Evolutionary conservation across 768 basidiomycete genomes (phyloP).

Genomic region (Scleroderma citrinum): DNA sequence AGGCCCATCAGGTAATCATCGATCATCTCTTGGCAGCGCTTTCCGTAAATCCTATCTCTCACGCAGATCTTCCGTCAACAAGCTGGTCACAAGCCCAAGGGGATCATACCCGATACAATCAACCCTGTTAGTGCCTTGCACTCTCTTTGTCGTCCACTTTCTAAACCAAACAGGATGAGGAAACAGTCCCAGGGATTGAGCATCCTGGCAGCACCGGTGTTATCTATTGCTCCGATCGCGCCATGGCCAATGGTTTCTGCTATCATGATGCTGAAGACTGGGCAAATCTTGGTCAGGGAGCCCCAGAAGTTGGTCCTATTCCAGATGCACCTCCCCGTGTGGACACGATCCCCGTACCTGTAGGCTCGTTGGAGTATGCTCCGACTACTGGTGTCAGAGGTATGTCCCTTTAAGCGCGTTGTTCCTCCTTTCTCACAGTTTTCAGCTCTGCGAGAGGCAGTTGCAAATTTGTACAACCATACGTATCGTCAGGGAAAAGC

Average conservation of each 20-base stretch:
- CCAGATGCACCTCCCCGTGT: conserved; percentile 69
- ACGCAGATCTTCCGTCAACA: conserved; percentile 68
- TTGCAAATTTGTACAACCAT: conserved; percentile 84
- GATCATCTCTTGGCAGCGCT: background rate
- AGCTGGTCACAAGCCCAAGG: conserved; percentile 64
- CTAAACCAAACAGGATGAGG: conserved; percentile 54
- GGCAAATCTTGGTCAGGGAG: conserved; percentile 90
- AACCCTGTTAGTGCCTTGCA: conserved; percentile 48
- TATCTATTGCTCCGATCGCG: conserved; percentile 88
- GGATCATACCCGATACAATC: conserved; percentile 58
- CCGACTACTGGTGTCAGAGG: conserved; percentile 90
- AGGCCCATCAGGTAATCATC: conserved; percentile 69
- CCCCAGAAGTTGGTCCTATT: conserved; percentile 82
- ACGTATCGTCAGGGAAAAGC: conserved; percentile 77
- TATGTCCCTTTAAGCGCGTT: conserved; percentile 17
- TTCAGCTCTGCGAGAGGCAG: conserved; percentile 77
- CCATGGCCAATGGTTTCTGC: conserved; percentile 92
- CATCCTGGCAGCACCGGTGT: conserved; percentile 64
- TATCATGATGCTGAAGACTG: conserved; percentile 74
- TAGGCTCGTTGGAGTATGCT: conserved; percentile 82
- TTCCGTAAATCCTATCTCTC: conserved; percentile 6
- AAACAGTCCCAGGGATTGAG: conserved; percentile 84
- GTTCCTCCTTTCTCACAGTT: conserved; percentile 4
- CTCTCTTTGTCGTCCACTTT: background rate
- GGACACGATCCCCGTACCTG: conserved; percentile 54